phyloP scores from a whole-genome alignment of 164 flowering plant genomes.

The Umbilicus rupestris region DNA sequence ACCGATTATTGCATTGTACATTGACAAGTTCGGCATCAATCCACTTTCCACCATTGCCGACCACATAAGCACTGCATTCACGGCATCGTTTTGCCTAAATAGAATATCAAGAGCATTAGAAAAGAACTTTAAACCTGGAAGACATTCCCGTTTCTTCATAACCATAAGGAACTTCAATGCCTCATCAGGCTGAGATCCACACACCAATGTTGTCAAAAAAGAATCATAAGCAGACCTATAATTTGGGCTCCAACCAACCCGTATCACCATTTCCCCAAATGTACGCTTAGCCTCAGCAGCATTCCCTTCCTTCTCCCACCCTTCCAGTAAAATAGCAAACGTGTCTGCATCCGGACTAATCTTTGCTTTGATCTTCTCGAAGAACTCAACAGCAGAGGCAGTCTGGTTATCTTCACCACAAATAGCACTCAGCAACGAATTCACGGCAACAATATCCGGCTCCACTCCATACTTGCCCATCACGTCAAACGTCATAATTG shows the following conservation, averaged over 20 bases:
- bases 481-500: constrained; percentile 60
- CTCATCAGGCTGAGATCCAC: constrained; percentile 38
- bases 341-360: constrained; percentile 54
- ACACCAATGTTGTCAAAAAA: constrained; percentile 47
- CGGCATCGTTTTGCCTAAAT: constrained; percentile 34
- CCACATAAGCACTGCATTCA: constrained; percentile 44
- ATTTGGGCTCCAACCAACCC: constrained; percentile 55
- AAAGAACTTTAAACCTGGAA: constrained; percentile 78
- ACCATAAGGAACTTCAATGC: constrained; percentile 50
- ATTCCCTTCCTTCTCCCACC: constrained; percentile 73
- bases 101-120: constrained; percentile 58
- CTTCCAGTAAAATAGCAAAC: constrained; percentile 60
- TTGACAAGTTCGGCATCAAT: constrained; percentile 46
- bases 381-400: constrained; percentile 37
- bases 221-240: constrained; percentile 59
- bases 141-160: constrained; percentile 52
- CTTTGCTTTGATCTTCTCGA: constrained; percentile 41
- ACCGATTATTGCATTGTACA: constrained; percentile 60
- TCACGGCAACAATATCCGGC: constrained; percentile 61
- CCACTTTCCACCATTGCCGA: constrained; percentile 55
- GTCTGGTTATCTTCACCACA: constrained; percentile 41
- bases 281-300: constrained; percentile 46
- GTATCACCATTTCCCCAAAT: constrained; percentile 71
- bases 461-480: constrained; percentile 55
- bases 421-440: constrained; percentile 63